Percentiles rank a stretch among this genome's conserved stretches.
Evolutionary conservation across 2,329 filamentous ascomycete genomes (phyloP).

Genomic region (Fusarium multiceps): DNA sequence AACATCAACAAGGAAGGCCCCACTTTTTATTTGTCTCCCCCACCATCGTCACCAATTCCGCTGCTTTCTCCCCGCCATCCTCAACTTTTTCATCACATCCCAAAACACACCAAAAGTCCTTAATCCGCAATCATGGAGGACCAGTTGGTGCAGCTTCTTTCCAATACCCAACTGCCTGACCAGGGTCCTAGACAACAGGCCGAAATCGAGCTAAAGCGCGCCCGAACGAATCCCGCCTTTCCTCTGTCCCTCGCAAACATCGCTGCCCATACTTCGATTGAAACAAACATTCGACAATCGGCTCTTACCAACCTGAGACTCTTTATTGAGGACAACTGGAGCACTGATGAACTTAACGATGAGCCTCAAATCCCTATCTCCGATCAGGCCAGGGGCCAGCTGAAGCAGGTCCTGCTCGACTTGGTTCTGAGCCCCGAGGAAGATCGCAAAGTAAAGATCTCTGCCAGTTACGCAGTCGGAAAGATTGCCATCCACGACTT

Average conservation of each 20-base stretch:
- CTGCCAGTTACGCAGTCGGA: conserved; percentile 84
- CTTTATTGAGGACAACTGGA: conserved; percentile 89
- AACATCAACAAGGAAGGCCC: conserved; percentile 7
- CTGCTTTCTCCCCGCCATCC: conserved; percentile 41
- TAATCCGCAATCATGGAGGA: conserved; percentile 77
- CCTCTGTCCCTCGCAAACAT: conserved; percentile 84
- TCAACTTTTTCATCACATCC: conserved; percentile 32
- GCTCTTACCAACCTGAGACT: conserved; percentile 83
- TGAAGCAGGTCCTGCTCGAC: conserved; percentile 80
- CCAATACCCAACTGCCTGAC: conserved; percentile 83
- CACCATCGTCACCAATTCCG: conserved; percentile 39
- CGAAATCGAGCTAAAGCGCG: conserved; percentile 81
- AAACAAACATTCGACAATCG: conserved; percentile 81
- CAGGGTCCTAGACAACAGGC: conserved; percentile 85
- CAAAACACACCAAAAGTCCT: conserved; percentile 22
- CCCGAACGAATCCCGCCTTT: conserved; percentile 76
- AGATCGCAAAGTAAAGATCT: conserved; percentile 87
- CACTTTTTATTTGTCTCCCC: neutral
- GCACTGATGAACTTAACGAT: conserved; percentile 76
- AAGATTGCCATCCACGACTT: conserved; percentile 96
- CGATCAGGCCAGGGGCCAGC: conserved; percentile 77
- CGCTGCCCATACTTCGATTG: conserved; percentile 78
- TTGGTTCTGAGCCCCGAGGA: conserved; percentile 78
- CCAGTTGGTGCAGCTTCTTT: conserved; percentile 87
- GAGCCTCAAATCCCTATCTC: conserved; percentile 71